A percentile compares a stretch with the other conserved stretches of the same genome.
Evolutionary conservation across 768 basidiomycete species (phyloP).

Genomic region (Scleroderma bovista): DNA sequence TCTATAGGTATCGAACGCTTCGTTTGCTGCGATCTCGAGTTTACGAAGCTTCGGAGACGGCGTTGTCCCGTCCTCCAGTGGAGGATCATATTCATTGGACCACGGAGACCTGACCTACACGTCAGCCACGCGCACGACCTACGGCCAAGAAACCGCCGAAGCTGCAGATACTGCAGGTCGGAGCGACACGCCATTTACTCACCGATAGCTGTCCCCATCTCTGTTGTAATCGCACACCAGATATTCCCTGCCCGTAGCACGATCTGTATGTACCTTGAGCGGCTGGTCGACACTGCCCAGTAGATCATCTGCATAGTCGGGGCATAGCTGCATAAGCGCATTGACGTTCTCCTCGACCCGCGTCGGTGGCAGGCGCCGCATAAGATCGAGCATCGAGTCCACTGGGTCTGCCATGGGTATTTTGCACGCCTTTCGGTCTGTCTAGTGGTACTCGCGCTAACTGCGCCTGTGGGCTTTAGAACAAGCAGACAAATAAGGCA

Average conservation of each 20-base stretch:
- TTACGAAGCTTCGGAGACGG: slow-evolving; percentile 84
- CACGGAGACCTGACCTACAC: slow-evolving; percentile 76
- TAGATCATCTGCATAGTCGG: slow-evolving; percentile 93
- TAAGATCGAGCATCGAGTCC: slow-evolving; percentile 92
- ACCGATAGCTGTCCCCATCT: slow-evolving; percentile 90
- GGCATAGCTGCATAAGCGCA: slow-evolving; percentile 74
- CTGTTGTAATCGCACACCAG: slow-evolving; percentile 92
- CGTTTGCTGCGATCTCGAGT: slow-evolving; percentile 89
- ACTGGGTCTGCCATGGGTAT: slow-evolving; percentile 64
- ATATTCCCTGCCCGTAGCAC: slow-evolving; percentile 79
- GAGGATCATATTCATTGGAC: slow-evolving; percentile 95
- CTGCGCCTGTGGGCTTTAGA: neutral
- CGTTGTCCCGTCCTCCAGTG: slow-evolving; percentile 80
- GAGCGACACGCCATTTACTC: too few species aligned
- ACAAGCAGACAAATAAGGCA: neutral
- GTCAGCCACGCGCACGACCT: slow-evolving; percentile 16
- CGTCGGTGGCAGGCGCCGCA: slow-evolving; percentile 92
- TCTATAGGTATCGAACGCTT: slow-evolving; percentile 95
- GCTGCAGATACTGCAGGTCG: neutral
- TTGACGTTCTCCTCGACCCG: slow-evolving; percentile 83
- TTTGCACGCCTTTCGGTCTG: neutral
- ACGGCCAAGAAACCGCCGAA: too few species aligned
- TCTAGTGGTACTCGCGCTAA: neutral
- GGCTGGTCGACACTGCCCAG: slow-evolving; percentile 95
- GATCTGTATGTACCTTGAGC: slow-evolving; percentile 75